phyloP scores from a whole-genome alignment of 2,329 filamentous ascomycete genomes.

The Fusarium drepaniforme region DNA sequence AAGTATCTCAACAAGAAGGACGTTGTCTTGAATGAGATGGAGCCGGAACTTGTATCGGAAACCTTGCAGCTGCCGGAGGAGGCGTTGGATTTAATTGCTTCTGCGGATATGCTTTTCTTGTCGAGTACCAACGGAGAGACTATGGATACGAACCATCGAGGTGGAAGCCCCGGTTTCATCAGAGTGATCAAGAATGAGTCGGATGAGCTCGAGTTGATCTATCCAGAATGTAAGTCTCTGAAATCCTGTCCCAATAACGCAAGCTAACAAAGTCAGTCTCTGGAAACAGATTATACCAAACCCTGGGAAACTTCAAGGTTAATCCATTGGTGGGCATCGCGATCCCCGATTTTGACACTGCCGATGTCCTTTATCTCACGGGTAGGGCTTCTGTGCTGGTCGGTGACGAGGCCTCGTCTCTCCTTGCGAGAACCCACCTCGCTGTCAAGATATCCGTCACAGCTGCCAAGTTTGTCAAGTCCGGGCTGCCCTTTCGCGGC shows the following conservation, averaged over 20 bases:
- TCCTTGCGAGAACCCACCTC: slow-evolving; percentile 79
- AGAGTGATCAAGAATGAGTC: slow-evolving; percentile 71
- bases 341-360: slow-evolving; percentile 80
- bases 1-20: slow-evolving; percentile 86
- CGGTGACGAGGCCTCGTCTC: slow-evolving; percentile 68
- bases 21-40: slow-evolving; percentile 61
- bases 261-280: slow-evolving; percentile 61
- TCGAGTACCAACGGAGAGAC: slow-evolving; percentile 73
- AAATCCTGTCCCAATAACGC: not conserved
- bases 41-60: slow-evolving; percentile 62
- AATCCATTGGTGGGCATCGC: slow-evolving; percentile 77
- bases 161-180: slow-evolving; percentile 80
- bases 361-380: slow-evolving; percentile 80
- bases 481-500: slow-evolving; percentile 78
- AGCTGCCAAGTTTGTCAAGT: slow-evolving; percentile 71
- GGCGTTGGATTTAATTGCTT: slow-evolving; percentile 70
- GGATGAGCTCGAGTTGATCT: slow-evolving; percentile 67
- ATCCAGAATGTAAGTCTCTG: slow-evolving; percentile 74
- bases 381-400: slow-evolving; percentile 76
- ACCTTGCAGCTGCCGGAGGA: slow-evolving; percentile 60
- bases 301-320: slow-evolving; percentile 79
- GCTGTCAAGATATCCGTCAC: slow-evolving; percentile 76
- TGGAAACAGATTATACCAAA: slow-evolving; percentile 87
- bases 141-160: slow-evolving; percentile 89
- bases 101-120: slow-evolving; percentile 83